Conservation (phyloP, 2,329 filamentous ascomycete genomes). For the Sarocladiaceae sp. region DNA sequence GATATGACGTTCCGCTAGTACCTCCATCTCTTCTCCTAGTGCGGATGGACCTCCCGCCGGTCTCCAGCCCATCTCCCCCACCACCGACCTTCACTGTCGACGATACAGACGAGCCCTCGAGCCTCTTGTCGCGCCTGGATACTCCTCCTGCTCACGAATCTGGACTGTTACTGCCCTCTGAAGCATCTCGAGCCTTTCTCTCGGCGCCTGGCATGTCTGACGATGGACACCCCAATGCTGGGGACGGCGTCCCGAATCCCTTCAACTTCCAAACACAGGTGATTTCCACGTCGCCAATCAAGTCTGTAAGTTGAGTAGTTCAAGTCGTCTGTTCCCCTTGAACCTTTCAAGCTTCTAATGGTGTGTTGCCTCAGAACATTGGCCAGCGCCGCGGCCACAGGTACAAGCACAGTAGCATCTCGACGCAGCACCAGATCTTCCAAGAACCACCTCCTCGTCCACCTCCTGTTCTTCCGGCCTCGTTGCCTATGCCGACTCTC, state of each 20-base stretch:
- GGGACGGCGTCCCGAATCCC: constrained; percentile 50
- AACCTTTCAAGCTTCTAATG: constrained; percentile 6
- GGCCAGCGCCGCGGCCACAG: constrained; percentile 92
- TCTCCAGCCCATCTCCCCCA: not conserved
- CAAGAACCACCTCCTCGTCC: constrained; percentile 83
- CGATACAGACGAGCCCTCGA: constrained; percentile 1
- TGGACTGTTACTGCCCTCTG: not conserved
- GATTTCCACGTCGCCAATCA: constrained; percentile 70
- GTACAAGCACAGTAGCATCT: constrained; percentile 96
- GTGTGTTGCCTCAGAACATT: constrained; percentile 57
- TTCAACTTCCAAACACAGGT: constrained; percentile 93
- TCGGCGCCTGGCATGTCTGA: constrained; percentile 18
- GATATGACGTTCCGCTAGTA: constrained; percentile 1
- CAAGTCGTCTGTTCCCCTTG: constrained; percentile 11
- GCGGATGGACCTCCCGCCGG: constrained; percentile 9
- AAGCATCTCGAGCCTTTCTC: not conserved
- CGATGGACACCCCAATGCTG: constrained; percentile 21
- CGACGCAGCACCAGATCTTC: constrained; percentile 85
- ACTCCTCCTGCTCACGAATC: not conserved
- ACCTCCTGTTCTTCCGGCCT: constrained; percentile 84
- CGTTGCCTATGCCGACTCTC: constrained; percentile 84
- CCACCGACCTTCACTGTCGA: constrained; percentile 5
- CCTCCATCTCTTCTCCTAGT: constrained; percentile 8
- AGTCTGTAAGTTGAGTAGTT: constrained; percentile 56
- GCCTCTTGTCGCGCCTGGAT: not conserved